Percentiles rank a stretch among this genome's conserved stretches.
Conservation (phyloP, 2,329 filamentous ascomycete species). For the Cladophialophora immunda region DNA sequence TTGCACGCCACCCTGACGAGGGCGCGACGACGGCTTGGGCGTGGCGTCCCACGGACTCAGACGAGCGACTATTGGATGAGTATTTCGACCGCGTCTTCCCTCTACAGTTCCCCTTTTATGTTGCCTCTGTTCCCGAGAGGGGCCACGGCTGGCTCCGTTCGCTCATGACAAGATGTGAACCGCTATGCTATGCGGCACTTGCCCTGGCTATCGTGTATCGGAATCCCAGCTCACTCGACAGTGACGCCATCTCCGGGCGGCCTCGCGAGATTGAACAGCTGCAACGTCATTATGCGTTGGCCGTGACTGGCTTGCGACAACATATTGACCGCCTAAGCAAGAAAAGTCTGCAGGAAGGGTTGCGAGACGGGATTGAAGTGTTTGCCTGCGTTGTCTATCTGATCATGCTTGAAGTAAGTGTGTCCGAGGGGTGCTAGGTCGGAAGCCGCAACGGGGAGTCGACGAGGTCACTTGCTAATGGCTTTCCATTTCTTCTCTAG, state of each 20-base stretch:
- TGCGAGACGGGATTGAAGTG: conserved; percentile 6
- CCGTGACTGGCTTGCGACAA: conserved; percentile 1
- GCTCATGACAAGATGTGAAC: conserved; percentile 1
- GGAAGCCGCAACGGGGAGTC: not conserved
- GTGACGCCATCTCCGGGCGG: not conserved
- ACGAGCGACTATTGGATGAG: conserved; percentile 2
- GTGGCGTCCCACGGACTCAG: conserved; percentile 6
- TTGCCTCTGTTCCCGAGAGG: conserved; percentile 5
- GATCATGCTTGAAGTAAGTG: conserved; percentile 9
- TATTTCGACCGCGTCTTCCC: conserved; percentile 8
- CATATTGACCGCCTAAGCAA: conserved; percentile 10
- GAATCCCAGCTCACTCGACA: not conserved
- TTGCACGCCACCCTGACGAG: not conserved
- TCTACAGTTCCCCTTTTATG: conserved; percentile 7
- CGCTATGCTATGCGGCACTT: conserved; percentile 8
- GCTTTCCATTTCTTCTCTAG: not conserved
- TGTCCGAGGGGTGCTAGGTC: not conserved
- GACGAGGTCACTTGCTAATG: not conserved
- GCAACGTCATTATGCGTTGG: not conserved
- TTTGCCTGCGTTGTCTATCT: conserved; percentile 2
- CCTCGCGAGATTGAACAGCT: not conserved
- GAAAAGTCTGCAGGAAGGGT: not conserved
- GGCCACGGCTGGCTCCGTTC: conserved; percentile 7
- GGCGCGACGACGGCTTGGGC: not conserved
- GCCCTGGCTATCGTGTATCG: conserved; percentile 8